Base-by-base conservation (phyloP, 1,139 yeast species). In the Martiniozyma asiatica region DNA sequence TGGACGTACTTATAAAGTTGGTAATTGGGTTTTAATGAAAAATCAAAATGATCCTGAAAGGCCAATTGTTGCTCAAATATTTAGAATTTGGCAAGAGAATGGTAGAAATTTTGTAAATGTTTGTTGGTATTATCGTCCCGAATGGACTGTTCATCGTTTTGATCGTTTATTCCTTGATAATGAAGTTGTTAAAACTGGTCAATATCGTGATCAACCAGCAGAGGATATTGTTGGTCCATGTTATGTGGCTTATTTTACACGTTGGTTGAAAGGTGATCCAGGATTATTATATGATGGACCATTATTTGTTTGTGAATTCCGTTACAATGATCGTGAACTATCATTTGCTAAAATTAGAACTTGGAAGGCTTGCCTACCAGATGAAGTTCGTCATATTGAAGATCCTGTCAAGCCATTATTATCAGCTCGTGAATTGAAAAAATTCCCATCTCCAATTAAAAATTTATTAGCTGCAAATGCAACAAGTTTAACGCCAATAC, bases 341-440 rank as follows among this genome's bases (percentile, higher is more conserved):
- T 78, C 77, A 17, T 89, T 89, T 62, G 89, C 89, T 58, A 78
- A 92, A 51, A 89, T 89, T 47, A 72, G 97, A 50, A 89, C 98
- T 1, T 89, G 98, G 98, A 89, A 84, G 54, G 97, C 96, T 4
- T 89, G 98, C 60, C 67, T 89, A 42, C 98, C 98, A 0, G 98
- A 89, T 55, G 98, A 87, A 51, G 81, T 87, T 24, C 73, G 97
- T 48, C 87, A 80, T 39, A 67, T 72, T 30, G 79, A 75, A 34
- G 97, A 89, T 51, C 84, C 84, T 28, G 87, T 92, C 42, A 75
- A 76, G 25, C 70, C 74, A 2, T 50, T 57, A 18, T 73, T 72
- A 15, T 58, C 72, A 20, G 56, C 67, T 34, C 68, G 94, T 45
- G 73, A 79, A 40, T 64, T 79, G 49, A 73, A 74, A 48, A 74